Conservation (phyloP, 441 rosid genomes). For the Pelargonium hybrid region DNA sequence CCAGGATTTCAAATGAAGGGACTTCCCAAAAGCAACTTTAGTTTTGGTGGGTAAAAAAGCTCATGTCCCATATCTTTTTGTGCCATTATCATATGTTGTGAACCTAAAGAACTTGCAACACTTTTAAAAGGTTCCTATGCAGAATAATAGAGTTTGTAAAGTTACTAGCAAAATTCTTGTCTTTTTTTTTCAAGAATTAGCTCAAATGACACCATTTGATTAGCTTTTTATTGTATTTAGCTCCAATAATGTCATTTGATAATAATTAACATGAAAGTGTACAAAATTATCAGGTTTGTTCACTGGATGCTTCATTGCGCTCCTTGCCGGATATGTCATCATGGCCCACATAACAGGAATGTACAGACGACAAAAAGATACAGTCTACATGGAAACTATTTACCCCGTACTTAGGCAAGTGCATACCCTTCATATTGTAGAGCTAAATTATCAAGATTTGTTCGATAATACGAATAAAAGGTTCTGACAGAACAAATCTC, state of each 20-base stretch:
- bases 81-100: constrained; percentile 20
- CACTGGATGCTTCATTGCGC: constrained; percentile 80
- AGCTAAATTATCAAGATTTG: not conserved
- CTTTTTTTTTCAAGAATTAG: too few species aligned
- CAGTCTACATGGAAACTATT: constrained; percentile 86
- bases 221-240: not conserved
- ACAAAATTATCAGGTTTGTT: constrained; percentile 47
- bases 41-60: constrained; percentile 34
- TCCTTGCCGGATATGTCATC: constrained; percentile 69
- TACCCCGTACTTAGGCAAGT: constrained; percentile 91
- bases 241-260: not conserved
- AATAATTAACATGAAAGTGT: constrained; percentile 8
- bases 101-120: constrained; percentile 13
- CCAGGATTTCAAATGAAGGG: constrained; percentile 27
- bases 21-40: constrained; percentile 18
- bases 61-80: constrained; percentile 23
- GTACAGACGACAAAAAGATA: constrained; percentile 51
- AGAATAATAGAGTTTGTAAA: too few species aligned
- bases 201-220: too few species aligned
- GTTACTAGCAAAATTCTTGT: too few species aligned
- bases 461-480: not conserved
- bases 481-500: too few species aligned
- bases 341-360: constrained; percentile 80
- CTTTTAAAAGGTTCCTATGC: not conserved
- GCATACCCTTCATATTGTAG: too few species aligned